phyloP scores from a whole-genome alignment of 2,329 filamentous ascomycete genomes.

The Arthrobotrys entomopaga region DNA sequence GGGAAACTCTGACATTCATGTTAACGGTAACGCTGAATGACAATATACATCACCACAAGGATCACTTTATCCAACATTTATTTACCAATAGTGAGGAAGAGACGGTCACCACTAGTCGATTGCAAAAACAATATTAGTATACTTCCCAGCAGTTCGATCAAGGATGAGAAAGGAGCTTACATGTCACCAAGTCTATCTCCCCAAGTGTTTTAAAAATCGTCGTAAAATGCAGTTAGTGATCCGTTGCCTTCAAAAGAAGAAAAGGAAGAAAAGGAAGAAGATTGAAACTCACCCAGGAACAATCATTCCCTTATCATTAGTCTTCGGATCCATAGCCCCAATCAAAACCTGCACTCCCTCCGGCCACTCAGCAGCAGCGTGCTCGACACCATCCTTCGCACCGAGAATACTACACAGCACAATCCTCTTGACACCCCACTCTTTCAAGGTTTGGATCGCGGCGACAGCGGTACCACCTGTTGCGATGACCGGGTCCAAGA shows the following conservation, averaged over 20 bases:
- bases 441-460: slow-evolving; percentile 85
- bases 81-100: slow-evolving; percentile 53
- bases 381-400: slow-evolving; percentile 74
- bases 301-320: slow-evolving; percentile 46
- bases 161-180: slow-evolving; percentile 23
- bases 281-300: slow-evolving; percentile 45
- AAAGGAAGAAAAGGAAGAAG: neutral
- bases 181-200: slow-evolving; percentile 43
- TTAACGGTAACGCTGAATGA: too few relatives aligned
- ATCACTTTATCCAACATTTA: neutral
- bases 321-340: slow-evolving; percentile 61
- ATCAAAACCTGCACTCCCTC: slow-evolving; percentile 83
- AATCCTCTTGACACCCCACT: slow-evolving; percentile 89
- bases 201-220: neutral
- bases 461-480: slow-evolving; percentile 90
- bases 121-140: slow-evolving; percentile 5
- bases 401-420: slow-evolving; percentile 80
- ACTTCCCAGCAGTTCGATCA: neutral
- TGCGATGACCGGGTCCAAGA: slow-evolving; percentile 92
- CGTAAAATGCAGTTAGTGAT: too few relatives aligned
- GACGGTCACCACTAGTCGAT: slow-evolving; percentile 42
- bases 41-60: too few relatives aligned
- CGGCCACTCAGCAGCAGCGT: slow-evolving; percentile 80
- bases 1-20: neutral
- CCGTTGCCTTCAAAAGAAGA: too few relatives aligned